Evolutionary conservation across 352 stramenopile species (phyloP), one percentile per base, ranked within the genome.

Genomic region (Globisporangium camurandrum): DNA sequence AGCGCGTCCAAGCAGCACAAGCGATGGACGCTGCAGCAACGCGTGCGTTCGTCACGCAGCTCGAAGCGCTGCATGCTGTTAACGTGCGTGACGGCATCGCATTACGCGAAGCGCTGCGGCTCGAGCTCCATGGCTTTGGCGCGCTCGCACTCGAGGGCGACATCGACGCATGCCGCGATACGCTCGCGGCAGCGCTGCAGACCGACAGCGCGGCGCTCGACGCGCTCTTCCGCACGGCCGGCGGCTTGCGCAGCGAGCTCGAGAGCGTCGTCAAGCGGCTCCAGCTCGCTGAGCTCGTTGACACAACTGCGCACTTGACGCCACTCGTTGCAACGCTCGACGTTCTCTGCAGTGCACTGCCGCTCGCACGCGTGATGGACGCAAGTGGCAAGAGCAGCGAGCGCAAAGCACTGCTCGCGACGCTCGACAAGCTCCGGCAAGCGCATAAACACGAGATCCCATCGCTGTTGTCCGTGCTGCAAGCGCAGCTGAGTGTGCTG

Each of bases 361-460:
- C 78, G 2, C 52, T 96, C 11, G 69, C 71, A 44, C 40, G 27
- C 17, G 59, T 92, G 19, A 81, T 95, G 61, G 84, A 93, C 40
- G 61, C 61, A 9, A 82, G 95, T 52, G 87, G 87, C 34, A 96
- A 96, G 58, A 57, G 62, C 3, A 62, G 62, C 4, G 68, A 87
- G 48, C 67, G 72, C 12, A 86, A 86, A 46, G 68, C 66, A 17
- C 45, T 94, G 6, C 75, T 85, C 37, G 60, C 71, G 40, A 94
- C 78, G 17, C 63, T 96, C 0, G 86, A 96, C 45, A 83, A 84
- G 34, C 76, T 95, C 10, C 73, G 87, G 3, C 93, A 91, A 36
- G 84, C 79, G 2, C 51, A 57, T 3, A 94, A 93, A 50, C 56
- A 64, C 22, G 86, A 95, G 17, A 78, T 96, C 20, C 50, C 77